Conservation (phyloP, 257 asterid genomes). For the Mitragyna speciosa region DNA sequence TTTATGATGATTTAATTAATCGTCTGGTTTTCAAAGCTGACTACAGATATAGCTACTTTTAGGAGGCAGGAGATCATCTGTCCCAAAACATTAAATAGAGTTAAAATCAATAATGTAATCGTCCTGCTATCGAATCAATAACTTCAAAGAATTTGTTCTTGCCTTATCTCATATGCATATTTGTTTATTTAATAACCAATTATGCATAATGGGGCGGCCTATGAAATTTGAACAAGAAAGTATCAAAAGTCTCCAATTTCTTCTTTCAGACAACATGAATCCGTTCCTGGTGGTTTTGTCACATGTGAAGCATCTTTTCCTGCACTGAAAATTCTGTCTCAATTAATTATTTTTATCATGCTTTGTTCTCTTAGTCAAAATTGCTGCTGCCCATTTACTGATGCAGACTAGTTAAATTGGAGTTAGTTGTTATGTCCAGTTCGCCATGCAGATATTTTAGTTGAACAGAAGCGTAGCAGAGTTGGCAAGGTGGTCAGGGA, state of each 20-base stretch:
- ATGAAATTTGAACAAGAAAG: neutral
- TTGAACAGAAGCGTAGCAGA: no score
- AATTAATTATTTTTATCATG: neutral
- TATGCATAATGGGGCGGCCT: neutral
- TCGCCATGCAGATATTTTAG: neutral
- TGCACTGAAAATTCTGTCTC: neutral
- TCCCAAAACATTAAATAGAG: neutral
- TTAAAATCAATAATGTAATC: neutral
- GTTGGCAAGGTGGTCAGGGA: no score
- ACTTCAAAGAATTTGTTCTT: neutral
- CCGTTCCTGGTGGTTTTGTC: conserved; percentile 20
- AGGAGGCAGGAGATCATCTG: no score
- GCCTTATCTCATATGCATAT: neutral
- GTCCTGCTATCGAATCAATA: neutral
- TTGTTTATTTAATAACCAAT: neutral
- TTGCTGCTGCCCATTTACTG: neutral
- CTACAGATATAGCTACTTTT: neutral
- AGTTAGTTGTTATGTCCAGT: neutral
- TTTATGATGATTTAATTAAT: neutral
- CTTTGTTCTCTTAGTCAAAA: conserved; percentile 7
- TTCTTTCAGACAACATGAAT: conserved; percentile 15
- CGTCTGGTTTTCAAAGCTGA: neutral
- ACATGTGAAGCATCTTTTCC: neutral
- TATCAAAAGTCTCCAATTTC: conserved; percentile 8
- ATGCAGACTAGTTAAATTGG: neutral